Base-by-base conservation (phyloP, 2,329 filamentous ascomycete genomes). In the Paecilomyces fulvus region DNA sequence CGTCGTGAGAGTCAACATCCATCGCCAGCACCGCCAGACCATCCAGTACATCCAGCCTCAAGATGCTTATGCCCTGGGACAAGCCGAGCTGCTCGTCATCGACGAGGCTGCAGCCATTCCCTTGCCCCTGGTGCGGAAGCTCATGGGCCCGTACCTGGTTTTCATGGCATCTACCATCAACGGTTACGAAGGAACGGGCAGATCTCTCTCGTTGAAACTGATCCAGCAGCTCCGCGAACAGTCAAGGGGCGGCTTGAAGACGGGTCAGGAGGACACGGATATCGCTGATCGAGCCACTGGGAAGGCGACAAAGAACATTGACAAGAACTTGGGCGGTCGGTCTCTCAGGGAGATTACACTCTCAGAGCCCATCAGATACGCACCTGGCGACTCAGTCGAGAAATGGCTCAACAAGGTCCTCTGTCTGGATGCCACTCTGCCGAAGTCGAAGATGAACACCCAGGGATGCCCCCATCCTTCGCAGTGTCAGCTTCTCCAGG, bases 111-210 rank as follows among this genome's bases (percentile, higher is more conserved):
- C 94, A 11, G 95, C 95, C 1, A 99, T 99, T 60, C 94, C 95
- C 11, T 75, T 99, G 10, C 94, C 94, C 0, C 78, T 97, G 2
- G 94, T 99, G 7, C 83, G 88, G 64, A 96, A 96, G 75, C 80
- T 99, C 46, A 92, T 99, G 84, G 94, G 94, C 0, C 92, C 92
- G 12, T 99, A 99, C 73, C 79, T 99, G 37, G 91, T 97, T 8
- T 99, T 99, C 75, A 97, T 99, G 94, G 91, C 95, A 0, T 99
- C 94, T 0, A 99, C 94, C 1, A 96, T 99, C 76, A 97, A 97
- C 69, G 94, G 94, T 57, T 99, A 99, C 70, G 94, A 99, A 77
- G 94, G 94, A 56, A 99, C 94, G 6, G 94, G 94, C 46, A 85
- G 94, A 57, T 97, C 94, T 0, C 80, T 99, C 5, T 97, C 94